Percentiles rank a stretch among this genome's conserved stretches.
These are phyloP conservation scores for Metschnikowia similis DNA, from an alignment of 805 yeast species.

Conservation along the genomic window DNA sequence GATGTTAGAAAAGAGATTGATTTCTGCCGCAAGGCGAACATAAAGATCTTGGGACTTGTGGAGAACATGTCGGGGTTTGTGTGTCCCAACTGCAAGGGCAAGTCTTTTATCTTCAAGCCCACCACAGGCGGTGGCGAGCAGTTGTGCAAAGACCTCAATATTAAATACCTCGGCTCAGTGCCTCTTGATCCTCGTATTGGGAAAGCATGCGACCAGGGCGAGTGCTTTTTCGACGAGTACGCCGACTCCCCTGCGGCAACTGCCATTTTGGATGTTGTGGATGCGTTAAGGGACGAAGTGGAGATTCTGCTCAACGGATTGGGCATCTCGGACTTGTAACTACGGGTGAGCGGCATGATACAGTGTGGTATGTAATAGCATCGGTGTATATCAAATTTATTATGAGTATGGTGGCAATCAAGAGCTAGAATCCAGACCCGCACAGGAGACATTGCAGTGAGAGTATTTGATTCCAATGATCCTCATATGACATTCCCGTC, in stretches of 20 bases:
- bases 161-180: conserved; percentile 84
- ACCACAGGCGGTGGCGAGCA: conserved; percentile 96
- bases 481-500: no score
- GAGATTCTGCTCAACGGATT: conserved; percentile 27
- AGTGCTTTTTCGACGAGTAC: conserved; percentile 71
- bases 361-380: no score
- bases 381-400: no score
- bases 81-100: conserved; percentile 89
- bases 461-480: no score
- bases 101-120: conserved; percentile 84
- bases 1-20: conserved; percentile 96
- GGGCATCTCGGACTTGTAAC: background rate
- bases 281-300: conserved; percentile 55
- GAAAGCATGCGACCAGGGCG: conserved; percentile 80
- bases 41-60: conserved; percentile 81
- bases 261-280: conserved; percentile 83
- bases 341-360: no score
- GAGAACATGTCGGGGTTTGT: conserved; percentile 99
- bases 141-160: conserved; percentile 70
- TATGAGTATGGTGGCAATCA: no score
- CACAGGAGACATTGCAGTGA: no score
- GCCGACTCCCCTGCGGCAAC: conserved; percentile 92
- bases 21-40: conserved; percentile 87
- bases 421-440: no score
- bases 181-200: conserved; percentile 97